Percentiles rank a stretch among this genome's conserved stretches.
These are phyloP conservation scores for Westerdykella ornata DNA, from an alignment of 2,329 filamentous ascomycete species.

Conservation along the genomic window DNA sequence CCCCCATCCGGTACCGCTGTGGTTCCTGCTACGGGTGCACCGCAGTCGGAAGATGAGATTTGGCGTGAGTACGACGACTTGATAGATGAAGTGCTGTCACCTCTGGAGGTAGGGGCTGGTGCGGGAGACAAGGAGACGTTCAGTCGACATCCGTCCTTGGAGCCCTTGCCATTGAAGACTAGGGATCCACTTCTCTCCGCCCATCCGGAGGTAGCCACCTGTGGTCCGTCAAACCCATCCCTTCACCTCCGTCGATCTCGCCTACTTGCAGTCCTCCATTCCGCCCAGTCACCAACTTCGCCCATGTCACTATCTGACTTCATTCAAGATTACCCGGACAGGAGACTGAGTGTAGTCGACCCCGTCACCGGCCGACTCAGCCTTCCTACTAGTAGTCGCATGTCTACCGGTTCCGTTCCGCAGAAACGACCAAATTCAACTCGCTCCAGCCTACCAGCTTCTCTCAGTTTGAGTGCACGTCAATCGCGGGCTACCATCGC, in stretches of 20 bases:
- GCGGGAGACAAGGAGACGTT: slow-evolving; percentile 4
- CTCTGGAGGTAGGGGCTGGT: slow-evolving; percentile 18
- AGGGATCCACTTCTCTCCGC: slow-evolving; percentile 17
- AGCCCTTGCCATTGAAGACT: slow-evolving; percentile 23
- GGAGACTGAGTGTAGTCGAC: slow-evolving; percentile 34
- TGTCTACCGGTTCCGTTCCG: slow-evolving; percentile 25
- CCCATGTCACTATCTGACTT: slow-evolving; percentile 51
- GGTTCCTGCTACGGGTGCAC: slow-evolving; percentile 55
- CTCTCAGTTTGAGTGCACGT: slow-evolving; percentile 23
- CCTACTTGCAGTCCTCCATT: slow-evolving; percentile 47
- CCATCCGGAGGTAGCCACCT: slow-evolving; percentile 27
- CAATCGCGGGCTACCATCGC: slow-evolving; percentile 28
- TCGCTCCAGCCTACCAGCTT: slow-evolving; percentile 32
- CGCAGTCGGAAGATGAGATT: slow-evolving; percentile 72
- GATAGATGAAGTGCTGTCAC: slow-evolving; percentile 61
- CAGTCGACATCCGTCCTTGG: slow-evolving; percentile 22
- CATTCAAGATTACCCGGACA: slow-evolving; percentile 46
- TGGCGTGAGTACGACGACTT: slow-evolving; percentile 95
- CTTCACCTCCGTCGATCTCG: slow-evolving; percentile 46
- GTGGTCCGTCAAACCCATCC: slow-evolving; percentile 25
- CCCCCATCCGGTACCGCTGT: slow-evolving; percentile 56
- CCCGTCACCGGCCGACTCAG: slow-evolving; percentile 35
- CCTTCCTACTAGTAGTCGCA: slow-evolving; percentile 27
- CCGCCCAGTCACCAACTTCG: slow-evolving; percentile 45
- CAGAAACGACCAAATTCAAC: slow-evolving; percentile 22